Evolutionary conservation across 306 rosid genomes (phyloP), one percentile per base, ranked within the genome.

Genomic region (Begonia masoniana): DNA sequence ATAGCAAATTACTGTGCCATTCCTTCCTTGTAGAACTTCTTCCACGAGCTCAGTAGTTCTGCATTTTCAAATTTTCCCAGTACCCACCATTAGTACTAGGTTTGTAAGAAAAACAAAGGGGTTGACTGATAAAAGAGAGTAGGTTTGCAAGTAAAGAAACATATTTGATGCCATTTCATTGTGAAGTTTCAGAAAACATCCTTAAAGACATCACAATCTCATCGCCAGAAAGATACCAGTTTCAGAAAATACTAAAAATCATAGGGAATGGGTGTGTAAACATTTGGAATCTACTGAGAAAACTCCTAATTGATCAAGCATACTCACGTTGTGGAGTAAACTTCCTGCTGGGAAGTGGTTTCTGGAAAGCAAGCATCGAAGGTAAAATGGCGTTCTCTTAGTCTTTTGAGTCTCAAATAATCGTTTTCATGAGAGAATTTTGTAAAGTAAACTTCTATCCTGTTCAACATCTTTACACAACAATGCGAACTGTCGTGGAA

Each of bases 1-100:
- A 51, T 91, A 91, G 69, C 97, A 85, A 74, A 91, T 85, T 4
- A 91, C 96, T 13, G 97, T 76, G 7, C 97, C 97, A 63, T 91
- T 91, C 79, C 96, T 85, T 58, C 97, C 97, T 47, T 91, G 94
- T 63, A 85, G 61, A 67, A 91, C 97, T 49, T 79, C 96, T 67
- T 91, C 97, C 71, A 91, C 88, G 47, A 91, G 92, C 66, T 85
- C 96, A 13, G 86, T 73, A 2, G 86, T 91, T 54, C 97, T 89
- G 82, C 67, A 71, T 66, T 54, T 62, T 43, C 60, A 67, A 43
- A 52, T 14, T 23, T 31, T 31, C 3, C 39, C 7, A 17, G 9
- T 16, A 41, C 5, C 10, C 36, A 17, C 9, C 8, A 31, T 31
- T 31, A 31, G 9, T 21, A 3, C 24, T 21, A 21, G 24, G 2